Percentiles rank a stretch among this genome's conserved stretches.
Evolutionary conservation across 2,329 filamentous ascomycete species (phyloP).

Genomic region (Harringtonia lauricola): DNA sequence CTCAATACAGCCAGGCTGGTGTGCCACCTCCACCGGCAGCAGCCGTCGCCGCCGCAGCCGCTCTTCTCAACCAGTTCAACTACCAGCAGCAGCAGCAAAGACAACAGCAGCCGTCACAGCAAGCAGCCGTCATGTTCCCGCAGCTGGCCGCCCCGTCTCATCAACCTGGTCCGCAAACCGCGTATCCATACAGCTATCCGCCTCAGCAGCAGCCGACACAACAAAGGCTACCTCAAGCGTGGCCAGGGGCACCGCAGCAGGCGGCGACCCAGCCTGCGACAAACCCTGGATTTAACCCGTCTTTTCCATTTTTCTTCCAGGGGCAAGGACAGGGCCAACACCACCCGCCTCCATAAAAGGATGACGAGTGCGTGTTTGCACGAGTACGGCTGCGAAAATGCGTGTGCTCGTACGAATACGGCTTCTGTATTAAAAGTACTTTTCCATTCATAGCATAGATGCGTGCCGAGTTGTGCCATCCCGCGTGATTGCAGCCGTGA

Average conservation of each 20-base stretch:
- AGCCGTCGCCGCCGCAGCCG: slow-evolving; percentile 2
- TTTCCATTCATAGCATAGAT: too few relatives aligned
- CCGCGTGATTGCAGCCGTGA: too few relatives aligned
- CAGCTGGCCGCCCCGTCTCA: too few relatives aligned
- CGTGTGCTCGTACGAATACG: too few relatives aligned
- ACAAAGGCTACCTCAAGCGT: neutral
- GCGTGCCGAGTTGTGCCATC: too few relatives aligned
- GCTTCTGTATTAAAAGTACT: too few relatives aligned
- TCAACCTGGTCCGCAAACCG: too few relatives aligned
- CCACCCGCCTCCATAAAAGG: too few relatives aligned
- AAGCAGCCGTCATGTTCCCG: too few relatives aligned
- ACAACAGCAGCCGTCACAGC: slow-evolving; percentile 12
- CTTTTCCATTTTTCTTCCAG: slow-evolving; percentile 5
- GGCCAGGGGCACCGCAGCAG: neutral
- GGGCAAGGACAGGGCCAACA: slow-evolving; percentile 4
- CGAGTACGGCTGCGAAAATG: too few relatives aligned
- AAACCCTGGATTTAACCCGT: neutral
- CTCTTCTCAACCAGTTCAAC: slow-evolving; percentile 7
- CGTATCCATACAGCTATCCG: neutral
- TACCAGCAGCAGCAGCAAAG: slow-evolving; percentile 24
- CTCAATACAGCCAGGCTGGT: neutral
- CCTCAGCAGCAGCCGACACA: slow-evolving; percentile 3
- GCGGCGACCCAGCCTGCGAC: neutral
- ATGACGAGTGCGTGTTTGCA: too few relatives aligned
- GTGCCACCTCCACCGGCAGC: neutral